Percentiles rank a stretch among this genome's conserved stretches.
Evolutionary conservation across 179 eudicot genomes (phyloP).

Genomic region (Beta lomatogona): DNA sequence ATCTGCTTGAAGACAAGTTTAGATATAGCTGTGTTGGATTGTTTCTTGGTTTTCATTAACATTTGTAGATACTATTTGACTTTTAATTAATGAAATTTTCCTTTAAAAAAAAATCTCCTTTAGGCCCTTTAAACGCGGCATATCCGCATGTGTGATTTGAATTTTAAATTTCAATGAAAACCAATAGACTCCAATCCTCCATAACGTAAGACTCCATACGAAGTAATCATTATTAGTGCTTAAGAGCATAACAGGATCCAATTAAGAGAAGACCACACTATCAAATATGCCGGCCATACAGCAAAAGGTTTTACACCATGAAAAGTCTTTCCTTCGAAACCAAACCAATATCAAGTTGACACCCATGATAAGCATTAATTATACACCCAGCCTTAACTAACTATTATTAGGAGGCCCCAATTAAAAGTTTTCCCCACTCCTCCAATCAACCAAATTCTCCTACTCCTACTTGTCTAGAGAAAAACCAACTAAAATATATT

Average conservation of each 20-base stretch:
- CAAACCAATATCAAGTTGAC: conserved; percentile 17
- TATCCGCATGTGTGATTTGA: no score
- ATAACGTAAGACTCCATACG: not conserved
- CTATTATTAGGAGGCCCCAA: not conserved
- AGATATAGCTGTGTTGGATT: no score
- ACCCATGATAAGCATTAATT: not conserved
- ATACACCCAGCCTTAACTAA: not conserved
- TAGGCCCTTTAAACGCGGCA: no score
- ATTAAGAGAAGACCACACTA: conserved; percentile 7
- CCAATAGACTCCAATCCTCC: not conserved
- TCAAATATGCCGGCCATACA: conserved; percentile 19
- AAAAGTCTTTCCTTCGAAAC: conserved; percentile 17
- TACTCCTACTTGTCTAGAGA: no score
- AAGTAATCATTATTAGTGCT: not conserved
- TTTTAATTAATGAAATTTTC: no score
- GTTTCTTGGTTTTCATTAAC: no score
- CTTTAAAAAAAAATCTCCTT: no score
- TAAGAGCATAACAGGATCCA: not conserved
- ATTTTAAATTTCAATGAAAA: not conserved
- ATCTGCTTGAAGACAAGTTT: no score
- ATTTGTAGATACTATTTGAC: no score
- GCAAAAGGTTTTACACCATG: conserved; percentile 6
- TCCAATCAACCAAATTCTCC: not conserved
- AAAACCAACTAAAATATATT: no score
- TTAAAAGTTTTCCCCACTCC: not conserved